These are phyloP conservation scores for Colletotrichum camelliae DNA, from an alignment of 2,329 filamentous ascomycete species.

Conservation along the genomic window DNA sequence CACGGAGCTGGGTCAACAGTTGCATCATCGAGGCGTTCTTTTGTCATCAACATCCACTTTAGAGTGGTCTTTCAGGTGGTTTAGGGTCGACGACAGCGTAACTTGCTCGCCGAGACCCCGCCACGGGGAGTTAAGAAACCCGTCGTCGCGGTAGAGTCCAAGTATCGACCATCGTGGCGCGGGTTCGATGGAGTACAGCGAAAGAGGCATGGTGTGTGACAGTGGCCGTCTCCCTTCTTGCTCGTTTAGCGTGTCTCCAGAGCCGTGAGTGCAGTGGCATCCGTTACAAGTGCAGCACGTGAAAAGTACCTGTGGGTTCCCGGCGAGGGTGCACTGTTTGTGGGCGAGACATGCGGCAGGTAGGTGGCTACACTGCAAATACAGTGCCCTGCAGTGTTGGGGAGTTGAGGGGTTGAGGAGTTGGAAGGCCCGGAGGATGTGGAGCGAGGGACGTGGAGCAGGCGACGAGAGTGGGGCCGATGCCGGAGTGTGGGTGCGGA, in stretches of 20 bases:
- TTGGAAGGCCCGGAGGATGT: neutral
- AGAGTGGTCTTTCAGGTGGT: neutral
- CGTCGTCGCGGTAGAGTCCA: neutral
- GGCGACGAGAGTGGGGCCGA: conserved; percentile 13
- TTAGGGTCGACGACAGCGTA: neutral
- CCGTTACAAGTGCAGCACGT: neutral
- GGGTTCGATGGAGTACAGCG: neutral
- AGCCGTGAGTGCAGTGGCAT: neutral
- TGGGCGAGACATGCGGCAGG: neutral
- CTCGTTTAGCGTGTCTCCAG: neutral
- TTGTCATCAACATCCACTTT: neutral
- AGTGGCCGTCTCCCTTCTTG: neutral
- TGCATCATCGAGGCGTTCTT: neutral
- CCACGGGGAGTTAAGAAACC: neutral
- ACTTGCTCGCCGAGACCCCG: neutral
- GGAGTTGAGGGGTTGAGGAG: neutral
- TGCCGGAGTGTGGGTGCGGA: conserved; percentile 16
- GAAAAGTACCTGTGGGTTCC: neutral
- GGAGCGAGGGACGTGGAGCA: neutral
- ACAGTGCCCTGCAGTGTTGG: neutral
- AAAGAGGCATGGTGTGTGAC: neutral
- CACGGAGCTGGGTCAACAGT: neutral
- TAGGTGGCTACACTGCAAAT: neutral
- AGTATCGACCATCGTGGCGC: neutral
- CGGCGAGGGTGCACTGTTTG: neutral